These are phyloP conservation scores for Fusarium pseudonygamai DNA, from an alignment of 2,329 filamentous ascomycete genomes.

Conservation along the genomic window DNA sequence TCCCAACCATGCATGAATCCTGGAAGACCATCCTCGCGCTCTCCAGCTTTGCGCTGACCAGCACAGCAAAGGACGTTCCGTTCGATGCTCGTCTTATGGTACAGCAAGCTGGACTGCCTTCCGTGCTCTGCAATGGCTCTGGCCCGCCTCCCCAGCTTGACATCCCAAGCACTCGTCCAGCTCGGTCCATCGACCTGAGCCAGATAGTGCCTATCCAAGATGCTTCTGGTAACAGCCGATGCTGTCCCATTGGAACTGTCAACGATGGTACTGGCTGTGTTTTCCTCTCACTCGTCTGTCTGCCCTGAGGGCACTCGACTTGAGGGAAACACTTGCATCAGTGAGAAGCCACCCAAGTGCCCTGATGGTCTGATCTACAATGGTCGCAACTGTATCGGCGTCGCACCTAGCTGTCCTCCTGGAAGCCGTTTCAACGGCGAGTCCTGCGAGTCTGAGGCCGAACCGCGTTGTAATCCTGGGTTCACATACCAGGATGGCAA, in stretches of 20 bases:
- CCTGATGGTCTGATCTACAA: slow-evolving; percentile 7
- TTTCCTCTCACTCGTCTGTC: slow-evolving; percentile 25
- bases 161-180: neutral
- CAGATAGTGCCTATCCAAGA: slow-evolving; percentile 12
- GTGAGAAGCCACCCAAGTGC: neutral
- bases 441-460: slow-evolving; percentile 1
- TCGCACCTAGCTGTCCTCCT: neutral
- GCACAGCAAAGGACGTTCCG: neutral
- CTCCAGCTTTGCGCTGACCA: neutral
- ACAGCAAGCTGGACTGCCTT: neutral
- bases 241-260: slow-evolving; percentile 22
- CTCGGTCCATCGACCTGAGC: slow-evolving; percentile 2
- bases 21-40: neutral
- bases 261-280: slow-evolving; percentile 27
- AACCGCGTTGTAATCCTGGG: neutral
- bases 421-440: slow-evolving; percentile 16
- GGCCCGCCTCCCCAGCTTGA: neutral
- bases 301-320: slow-evolving; percentile 16
- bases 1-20: neutral
- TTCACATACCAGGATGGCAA: neutral
- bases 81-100: slow-evolving; percentile 1
- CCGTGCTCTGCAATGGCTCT: neutral
- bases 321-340: slow-evolving; percentile 23
- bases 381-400: slow-evolving; percentile 5
- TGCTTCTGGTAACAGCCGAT: slow-evolving; percentile 6